Conservation (phyloP, 352 stramenopile species). For the Phytophthora parvispora region DNA sequence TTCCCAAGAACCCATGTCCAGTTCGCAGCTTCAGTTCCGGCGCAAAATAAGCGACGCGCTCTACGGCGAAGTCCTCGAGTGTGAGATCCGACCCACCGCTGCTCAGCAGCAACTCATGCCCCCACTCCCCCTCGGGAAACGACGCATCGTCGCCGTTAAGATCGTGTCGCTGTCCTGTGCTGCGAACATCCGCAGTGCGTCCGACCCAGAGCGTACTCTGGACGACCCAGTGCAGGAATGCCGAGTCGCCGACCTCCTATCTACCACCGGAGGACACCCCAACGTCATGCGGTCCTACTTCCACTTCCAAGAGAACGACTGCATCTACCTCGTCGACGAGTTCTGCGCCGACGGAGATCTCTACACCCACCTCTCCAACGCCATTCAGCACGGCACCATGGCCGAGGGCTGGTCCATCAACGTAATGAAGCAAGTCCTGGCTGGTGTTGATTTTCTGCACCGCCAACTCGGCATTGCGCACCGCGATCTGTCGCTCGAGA, state of each 20-base stretch:
- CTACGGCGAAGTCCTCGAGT: conserved; percentile 33
- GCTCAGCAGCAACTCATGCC: neutral
- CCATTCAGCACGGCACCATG: conserved; percentile 9
- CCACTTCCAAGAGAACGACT: conserved; percentile 15
- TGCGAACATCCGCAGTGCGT: neutral
- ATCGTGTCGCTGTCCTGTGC: conserved; percentile 6
- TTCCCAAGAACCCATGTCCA: conserved; percentile 10
- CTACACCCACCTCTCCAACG: conserved; percentile 2
- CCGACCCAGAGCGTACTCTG: neutral
- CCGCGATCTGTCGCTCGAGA: conserved; percentile 28
- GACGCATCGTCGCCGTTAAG: conserved; percentile 34
- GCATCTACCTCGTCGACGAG: conserved; percentile 46
- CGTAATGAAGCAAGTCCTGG: conserved; percentile 38
- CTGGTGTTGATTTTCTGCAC: conserved; percentile 64
- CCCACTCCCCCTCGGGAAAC: neutral
- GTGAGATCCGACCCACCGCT: conserved; percentile 2
- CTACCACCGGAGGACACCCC: conserved; percentile 4
- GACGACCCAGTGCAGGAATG: conserved; percentile 25
- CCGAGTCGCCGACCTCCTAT: neutral
- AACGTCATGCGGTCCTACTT: conserved; percentile 26
- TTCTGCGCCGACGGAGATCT: conserved; percentile 52
- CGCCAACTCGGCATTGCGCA: conserved; percentile 34
- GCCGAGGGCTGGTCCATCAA: conserved; percentile 13
- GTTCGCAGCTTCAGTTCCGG: conserved; percentile 16
- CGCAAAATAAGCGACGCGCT: conserved; percentile 30